Evolutionary conservation across 192 early-diverging fungal genomes (phyloP).

Genomic region (Gryganskiella cystojenkinii): DNA sequence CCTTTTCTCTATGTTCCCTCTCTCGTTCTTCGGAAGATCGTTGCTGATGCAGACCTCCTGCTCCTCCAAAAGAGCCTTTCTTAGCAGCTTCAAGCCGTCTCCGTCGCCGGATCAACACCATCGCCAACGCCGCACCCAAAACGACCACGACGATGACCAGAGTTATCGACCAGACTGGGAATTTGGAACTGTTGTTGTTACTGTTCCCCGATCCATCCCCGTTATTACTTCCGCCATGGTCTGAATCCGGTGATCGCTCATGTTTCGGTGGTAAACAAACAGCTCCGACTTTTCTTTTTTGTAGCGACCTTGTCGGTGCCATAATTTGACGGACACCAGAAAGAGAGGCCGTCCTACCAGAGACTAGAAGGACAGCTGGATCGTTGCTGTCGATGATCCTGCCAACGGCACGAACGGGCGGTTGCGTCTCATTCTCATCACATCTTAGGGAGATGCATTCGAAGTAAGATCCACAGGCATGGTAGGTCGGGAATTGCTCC

Average conservation of each 20-base stretch:
- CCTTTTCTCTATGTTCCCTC: neutral
- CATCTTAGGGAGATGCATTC: slow-evolving; percentile 32
- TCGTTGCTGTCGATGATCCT: neutral
- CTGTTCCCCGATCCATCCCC: neutral
- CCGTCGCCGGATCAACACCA: slow-evolving; percentile 5
- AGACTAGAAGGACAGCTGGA: no score
- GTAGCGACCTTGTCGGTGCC: neutral
- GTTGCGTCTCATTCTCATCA: neutral
- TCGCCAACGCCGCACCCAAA: slow-evolving; percentile 1
- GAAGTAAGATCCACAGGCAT: slow-evolving; percentile 22
- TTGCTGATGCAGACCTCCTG: neutral
- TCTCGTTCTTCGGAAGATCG: neutral
- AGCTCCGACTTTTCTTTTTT: slow-evolving; percentile 5
- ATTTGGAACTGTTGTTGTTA: neutral
- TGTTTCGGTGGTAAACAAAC: slow-evolving; percentile 18
- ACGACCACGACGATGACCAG: slow-evolving; percentile 8
- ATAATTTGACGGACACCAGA: neutral
- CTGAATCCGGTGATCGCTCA: neutral
- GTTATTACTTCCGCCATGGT: neutral
- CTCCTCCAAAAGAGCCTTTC: neutral
- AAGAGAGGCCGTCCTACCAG: neutral
- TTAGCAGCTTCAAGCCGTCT: neutral
- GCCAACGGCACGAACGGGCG: neutral
- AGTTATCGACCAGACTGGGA: slow-evolving; percentile 16
- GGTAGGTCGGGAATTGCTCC: slow-evolving; percentile 30